Conservation (phyloP, 805 yeast species). For the Zygoascus tannicola region DNA sequence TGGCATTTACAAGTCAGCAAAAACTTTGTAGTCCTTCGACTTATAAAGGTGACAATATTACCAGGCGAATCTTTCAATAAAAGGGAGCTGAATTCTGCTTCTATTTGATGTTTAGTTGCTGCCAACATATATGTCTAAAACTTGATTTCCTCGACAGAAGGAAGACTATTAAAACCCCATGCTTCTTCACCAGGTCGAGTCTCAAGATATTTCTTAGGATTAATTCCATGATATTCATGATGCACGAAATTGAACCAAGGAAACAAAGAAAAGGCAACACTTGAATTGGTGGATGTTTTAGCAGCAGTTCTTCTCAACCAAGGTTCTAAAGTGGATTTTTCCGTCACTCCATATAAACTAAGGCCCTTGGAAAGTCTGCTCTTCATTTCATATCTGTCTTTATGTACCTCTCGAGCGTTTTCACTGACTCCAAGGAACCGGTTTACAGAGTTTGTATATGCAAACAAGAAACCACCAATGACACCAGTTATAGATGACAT, state of each 20-base stretch:
- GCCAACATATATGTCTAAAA: not conserved
- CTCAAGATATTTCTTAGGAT: conserved; percentile 45
- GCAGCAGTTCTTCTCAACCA: conserved; percentile 67
- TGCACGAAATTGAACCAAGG: conserved; percentile 79
- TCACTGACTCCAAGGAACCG: conserved; percentile 75
- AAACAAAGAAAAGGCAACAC: conserved; percentile 46
- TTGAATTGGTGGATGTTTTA: conserved; percentile 68
- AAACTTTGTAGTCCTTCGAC: conserved; percentile 1
- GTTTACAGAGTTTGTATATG: conserved; percentile 55
- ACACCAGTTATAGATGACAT: conserved; percentile 51
- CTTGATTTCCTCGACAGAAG: not conserved
- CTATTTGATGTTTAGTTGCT: not conserved
- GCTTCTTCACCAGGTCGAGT: conserved; percentile 46
- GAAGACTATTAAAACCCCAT: conserved; percentile 37
- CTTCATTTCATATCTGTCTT: conserved; percentile 69
- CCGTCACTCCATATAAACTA: conserved; percentile 51
- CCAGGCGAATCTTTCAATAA: no score
- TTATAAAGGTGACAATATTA: not conserved
- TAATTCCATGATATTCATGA: conserved; percentile 78
- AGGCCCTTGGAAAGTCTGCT: conserved; percentile 52
- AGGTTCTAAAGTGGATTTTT: conserved; percentile 47
- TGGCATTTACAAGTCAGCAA: not conserved
- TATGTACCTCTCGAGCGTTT: conserved; percentile 57
- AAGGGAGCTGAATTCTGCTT: no score
- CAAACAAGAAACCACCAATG: conserved; percentile 63